These are phyloP conservation scores for Aureobasidium sp. DNA, from an alignment of 2,329 filamentous ascomycete species.

Conservation along the genomic window DNA sequence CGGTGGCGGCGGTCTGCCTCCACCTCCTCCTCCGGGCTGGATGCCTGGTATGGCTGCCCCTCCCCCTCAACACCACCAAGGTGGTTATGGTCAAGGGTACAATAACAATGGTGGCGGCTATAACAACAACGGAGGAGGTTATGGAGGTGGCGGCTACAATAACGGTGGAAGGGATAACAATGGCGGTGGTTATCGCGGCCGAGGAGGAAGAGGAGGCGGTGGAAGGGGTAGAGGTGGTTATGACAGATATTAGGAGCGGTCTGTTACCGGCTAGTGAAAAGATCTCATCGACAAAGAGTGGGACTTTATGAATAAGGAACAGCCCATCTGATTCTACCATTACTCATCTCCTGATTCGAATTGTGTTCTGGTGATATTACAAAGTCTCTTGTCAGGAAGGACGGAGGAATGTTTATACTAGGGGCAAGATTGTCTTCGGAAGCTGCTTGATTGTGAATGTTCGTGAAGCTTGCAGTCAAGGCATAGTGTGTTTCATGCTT, in stretches of 20 bases:
- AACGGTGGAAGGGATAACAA: slow-evolving; percentile 11
- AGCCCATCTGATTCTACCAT: too few species aligned
- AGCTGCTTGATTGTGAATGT: too few species aligned
- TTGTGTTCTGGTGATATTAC: too few species aligned
- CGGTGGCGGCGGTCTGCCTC: slow-evolving; percentile 14
- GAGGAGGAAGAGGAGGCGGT: background rate
- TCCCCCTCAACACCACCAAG: slow-evolving; percentile 14
- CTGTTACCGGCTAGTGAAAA: background rate
- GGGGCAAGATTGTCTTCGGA: too few species aligned
- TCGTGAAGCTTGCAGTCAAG: too few species aligned
- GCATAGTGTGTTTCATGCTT: too few species aligned
- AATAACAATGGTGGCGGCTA: slow-evolving; percentile 17
- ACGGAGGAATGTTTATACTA: too few species aligned
- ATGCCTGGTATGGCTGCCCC: slow-evolving; percentile 18
- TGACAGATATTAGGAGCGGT: background rate
- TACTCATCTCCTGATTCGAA: too few species aligned
- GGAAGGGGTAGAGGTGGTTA: slow-evolving; percentile 13
- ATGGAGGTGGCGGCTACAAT: slow-evolving; percentile 14
- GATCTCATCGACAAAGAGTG: background rate
- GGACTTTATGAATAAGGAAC: background rate
- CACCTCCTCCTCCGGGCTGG: slow-evolving; percentile 16
- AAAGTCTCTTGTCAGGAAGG: too few species aligned
- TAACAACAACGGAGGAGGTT: slow-evolving; percentile 10
- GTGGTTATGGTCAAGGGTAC: slow-evolving; percentile 20
- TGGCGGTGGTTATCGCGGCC: slow-evolving; percentile 1